phyloP scores from a whole-genome alignment of 441 rosid species.

The Aleurites moluccanus region DNA sequence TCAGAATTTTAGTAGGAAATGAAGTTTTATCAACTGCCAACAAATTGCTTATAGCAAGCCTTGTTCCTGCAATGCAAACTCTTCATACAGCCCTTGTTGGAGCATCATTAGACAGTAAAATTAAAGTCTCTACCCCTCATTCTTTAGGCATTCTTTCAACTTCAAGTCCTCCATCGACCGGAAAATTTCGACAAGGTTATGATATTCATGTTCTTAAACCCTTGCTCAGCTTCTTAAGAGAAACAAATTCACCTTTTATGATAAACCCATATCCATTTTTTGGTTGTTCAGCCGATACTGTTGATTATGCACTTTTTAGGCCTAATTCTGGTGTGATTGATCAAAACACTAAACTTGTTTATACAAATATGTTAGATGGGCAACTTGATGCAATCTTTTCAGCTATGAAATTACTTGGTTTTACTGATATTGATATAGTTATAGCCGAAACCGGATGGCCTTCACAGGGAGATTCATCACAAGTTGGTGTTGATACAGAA shows the following conservation, averaged over 20 bases:
- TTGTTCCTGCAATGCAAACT: slow-evolving; percentile 70
- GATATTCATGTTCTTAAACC: slow-evolving; percentile 63
- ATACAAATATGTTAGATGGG: slow-evolving; percentile 82
- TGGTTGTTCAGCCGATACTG: slow-evolving; percentile 58
- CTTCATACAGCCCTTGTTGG: slow-evolving; percentile 65
- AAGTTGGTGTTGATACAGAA: slow-evolving; percentile 50
- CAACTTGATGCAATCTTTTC: slow-evolving; percentile 79
- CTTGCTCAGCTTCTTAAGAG: slow-evolving; percentile 59
- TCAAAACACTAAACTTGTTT: slow-evolving; percentile 42
- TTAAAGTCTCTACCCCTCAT: slow-evolving; percentile 73
- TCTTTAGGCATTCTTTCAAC: slow-evolving; percentile 62
- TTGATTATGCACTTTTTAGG: slow-evolving; percentile 70
- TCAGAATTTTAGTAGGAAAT: slow-evolving; percentile 76
- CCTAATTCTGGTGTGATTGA: slow-evolving; percentile 61
- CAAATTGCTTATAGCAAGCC: slow-evolving; percentile 39
- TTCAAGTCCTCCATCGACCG: slow-evolving; percentile 70
- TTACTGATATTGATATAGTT: slow-evolving; percentile 63
- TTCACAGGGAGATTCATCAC: slow-evolving; percentile 54
- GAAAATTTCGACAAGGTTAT: slow-evolving; percentile 66
- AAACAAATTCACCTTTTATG: slow-evolving; percentile 64
- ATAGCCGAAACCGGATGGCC: slow-evolving; percentile 95
- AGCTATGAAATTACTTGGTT: slow-evolving; percentile 65
- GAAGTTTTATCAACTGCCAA: slow-evolving; percentile 61
- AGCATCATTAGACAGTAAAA: slow-evolving; percentile 49
- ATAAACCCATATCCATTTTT: slow-evolving; percentile 90